Evolutionary conservation across 2,329 filamentous ascomycete species (phyloP).

Genomic region (Aspergillus sp.): DNA sequence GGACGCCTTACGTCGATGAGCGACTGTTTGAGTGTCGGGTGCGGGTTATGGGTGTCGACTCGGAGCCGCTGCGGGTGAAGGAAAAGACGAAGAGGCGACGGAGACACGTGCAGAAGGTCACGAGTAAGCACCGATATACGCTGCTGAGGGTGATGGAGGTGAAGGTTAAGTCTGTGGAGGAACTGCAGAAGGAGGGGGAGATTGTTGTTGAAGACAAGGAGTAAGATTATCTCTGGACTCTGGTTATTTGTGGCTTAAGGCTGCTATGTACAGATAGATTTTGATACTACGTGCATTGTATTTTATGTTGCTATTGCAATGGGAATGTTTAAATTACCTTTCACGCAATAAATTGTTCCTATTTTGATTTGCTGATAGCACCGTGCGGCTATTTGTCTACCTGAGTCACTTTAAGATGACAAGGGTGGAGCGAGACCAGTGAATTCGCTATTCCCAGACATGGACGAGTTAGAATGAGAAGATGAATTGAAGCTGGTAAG

Average conservation of each 20-base stretch:
- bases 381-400: no score
- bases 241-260: not conserved
- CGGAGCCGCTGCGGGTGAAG: slow-evolving; percentile 73
- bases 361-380: no score
- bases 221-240: not conserved
- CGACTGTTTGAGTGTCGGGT: slow-evolving; percentile 81
- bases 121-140: slow-evolving; percentile 89
- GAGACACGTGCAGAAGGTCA: slow-evolving; percentile 67
- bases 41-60: slow-evolving; percentile 79
- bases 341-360: not conserved
- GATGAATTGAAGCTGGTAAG: not conserved
- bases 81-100: slow-evolving; percentile 78
- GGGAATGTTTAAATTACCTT: not conserved
- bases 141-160: slow-evolving; percentile 82
- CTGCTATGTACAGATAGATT: slow-evolving; percentile 5
- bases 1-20: slow-evolving; percentile 78
- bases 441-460: not conserved
- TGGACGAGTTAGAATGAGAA: not conserved
- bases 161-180: slow-evolving; percentile 61
- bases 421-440: not conserved
- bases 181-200: slow-evolving; percentile 48
- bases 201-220: slow-evolving; percentile 32
- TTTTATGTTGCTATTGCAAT: slow-evolving; percentile 10
- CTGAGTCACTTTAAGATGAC: no score
- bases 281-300: slow-evolving; percentile 1